phyloP scores from a whole-genome alignment of 1,284 basidiomycete species.

The Calocybe gambosa region DNA sequence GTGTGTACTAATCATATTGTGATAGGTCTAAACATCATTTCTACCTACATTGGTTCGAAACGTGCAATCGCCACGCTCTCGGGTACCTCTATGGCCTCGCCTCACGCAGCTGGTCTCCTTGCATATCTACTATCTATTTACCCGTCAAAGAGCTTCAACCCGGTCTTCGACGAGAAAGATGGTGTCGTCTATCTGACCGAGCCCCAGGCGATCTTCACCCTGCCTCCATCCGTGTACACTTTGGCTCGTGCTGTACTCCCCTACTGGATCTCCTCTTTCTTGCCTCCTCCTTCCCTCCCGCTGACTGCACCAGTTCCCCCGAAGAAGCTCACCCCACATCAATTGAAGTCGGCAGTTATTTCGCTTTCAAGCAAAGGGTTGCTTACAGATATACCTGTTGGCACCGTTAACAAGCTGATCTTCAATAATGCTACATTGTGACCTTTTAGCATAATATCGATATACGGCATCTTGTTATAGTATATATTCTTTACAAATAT shows the following conservation, averaged over 20 bases:
- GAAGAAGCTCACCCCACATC: slow-evolving; percentile 48
- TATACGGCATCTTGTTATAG: not conserved
- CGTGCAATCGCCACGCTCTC: slow-evolving; percentile 64
- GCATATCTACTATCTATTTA: slow-evolving; percentile 84
- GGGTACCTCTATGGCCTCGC: slow-evolving; percentile 69
- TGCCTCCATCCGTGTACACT: slow-evolving; percentile 40
- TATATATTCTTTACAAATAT: not conserved
- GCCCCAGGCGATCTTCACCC: slow-evolving; percentile 18
- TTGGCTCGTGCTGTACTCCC: slow-evolving; percentile 53
- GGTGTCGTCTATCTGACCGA: slow-evolving; percentile 22
- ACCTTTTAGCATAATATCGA: slow-evolving; percentile 1
- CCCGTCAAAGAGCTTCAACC: slow-evolving; percentile 57
- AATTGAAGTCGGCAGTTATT: slow-evolving; percentile 73
- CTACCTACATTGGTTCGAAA: slow-evolving; percentile 64
- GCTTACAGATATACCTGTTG: slow-evolving; percentile 44
- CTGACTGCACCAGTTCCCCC: slow-evolving; percentile 36
- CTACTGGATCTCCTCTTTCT: slow-evolving; percentile 48
- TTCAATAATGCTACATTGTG: slow-evolving; percentile 78
- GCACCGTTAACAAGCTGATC: slow-evolving; percentile 68
- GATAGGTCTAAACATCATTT: slow-evolving; percentile 67
- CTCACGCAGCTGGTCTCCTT: slow-evolving; percentile 67
- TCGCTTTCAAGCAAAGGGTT: slow-evolving; percentile 51
- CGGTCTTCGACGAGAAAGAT: slow-evolving; percentile 29
- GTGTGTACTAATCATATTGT: slow-evolving; percentile 4
- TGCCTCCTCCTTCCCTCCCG: slow-evolving; percentile 44